Base-by-base conservation (phyloP, 75 land plant genomes). In the Sequoiadendron giganteum region DNA sequence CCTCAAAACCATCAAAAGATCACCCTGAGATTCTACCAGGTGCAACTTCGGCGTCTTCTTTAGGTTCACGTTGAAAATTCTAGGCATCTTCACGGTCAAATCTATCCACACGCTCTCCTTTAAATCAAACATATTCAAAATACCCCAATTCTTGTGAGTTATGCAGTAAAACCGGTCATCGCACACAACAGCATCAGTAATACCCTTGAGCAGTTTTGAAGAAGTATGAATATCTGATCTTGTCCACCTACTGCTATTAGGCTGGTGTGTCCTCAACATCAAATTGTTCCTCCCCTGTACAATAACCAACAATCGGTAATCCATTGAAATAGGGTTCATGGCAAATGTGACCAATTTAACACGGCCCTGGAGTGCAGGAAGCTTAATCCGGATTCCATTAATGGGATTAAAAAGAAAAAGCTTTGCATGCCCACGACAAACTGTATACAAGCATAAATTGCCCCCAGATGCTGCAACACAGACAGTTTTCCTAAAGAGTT, bases 401-500 rank as follows among this genome's bases (percentile, higher is more conserved):
- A 84, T 48, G n/a, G 85, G 85, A 49, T 84, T 84, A 52, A 84
- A 52, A 48, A 84, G 38, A 30, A 28, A 84, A 48, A 84, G 58
- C 5, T 52, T 48, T 11, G 58, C 13, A 34, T 2, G 30, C 38
- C 52, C 3, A 2, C 7, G 36, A n/a, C 30, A 13, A 11, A 49
- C 58, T n/a, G n/a, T 84, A 34, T 52, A 48, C 58, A 84, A 16
- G 47, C 58, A 84, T 58, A 84, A 48, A 15, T 11, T 30, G 30
- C 85, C 85, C 19, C 56, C 85, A 10, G 85, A 84, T 48, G 58
- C 85, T 28, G 85, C 85, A 84, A 84, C 58, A 48, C 58, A 84
- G 30, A 52, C 58, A 9, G 85, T 84, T 32, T 8, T 30, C 54
- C 52, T 8, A 30, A 84, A 84, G 10, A 58, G 30, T 30, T 52